These are phyloP conservation scores for Anacardium occidentale DNA, from an alignment of 345 rosid genomes.

Conservation along the genomic window DNA sequence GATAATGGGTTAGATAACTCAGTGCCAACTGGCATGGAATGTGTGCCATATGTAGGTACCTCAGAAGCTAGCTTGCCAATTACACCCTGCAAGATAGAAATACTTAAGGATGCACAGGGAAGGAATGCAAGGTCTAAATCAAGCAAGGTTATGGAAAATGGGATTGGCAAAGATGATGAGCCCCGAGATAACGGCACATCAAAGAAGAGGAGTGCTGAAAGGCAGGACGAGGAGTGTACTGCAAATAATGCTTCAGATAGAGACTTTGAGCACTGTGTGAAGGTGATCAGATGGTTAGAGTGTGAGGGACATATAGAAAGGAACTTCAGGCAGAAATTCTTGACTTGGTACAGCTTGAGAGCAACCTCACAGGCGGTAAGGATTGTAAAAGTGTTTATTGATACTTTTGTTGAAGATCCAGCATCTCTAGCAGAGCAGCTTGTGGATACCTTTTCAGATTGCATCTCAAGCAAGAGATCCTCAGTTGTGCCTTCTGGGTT, in stretches of 20 bases:
- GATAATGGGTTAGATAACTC: constrained; percentile 42
- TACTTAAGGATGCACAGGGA: constrained; percentile 47
- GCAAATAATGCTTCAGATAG: constrained; percentile 45
- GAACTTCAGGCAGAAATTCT: constrained; percentile 89
- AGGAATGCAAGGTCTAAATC: constrained; percentile 46
- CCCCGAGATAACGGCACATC: constrained; percentile 59
- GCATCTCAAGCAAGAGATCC: constrained; percentile 51
- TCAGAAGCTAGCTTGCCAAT: constrained; percentile 61
- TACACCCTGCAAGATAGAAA: constrained; percentile 79
- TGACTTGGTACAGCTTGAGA: constrained; percentile 92
- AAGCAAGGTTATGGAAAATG: constrained; percentile 38
- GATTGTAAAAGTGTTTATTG: constrained; percentile 77
- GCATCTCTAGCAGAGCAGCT: constrained; percentile 89
- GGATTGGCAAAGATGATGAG: constrained; percentile 42
- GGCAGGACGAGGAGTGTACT: constrained; percentile 39
- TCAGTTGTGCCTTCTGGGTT: constrained; percentile 65
- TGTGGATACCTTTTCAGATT: constrained; percentile 80
- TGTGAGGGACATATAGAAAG: constrained; percentile 84
- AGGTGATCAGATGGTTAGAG: constrained; percentile 76
- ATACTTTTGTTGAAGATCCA: constrained; percentile 68
- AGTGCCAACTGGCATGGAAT: constrained; percentile 37
- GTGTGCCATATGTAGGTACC: constrained; percentile 42
- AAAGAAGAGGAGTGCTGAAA: constrained; percentile 49
- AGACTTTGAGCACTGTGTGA: constrained; percentile 66
- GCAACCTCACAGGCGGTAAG: constrained; percentile 74